phyloP scores from a whole-genome alignment of 2,329 filamentous ascomycete genomes.

The Periconia digitata region DNA sequence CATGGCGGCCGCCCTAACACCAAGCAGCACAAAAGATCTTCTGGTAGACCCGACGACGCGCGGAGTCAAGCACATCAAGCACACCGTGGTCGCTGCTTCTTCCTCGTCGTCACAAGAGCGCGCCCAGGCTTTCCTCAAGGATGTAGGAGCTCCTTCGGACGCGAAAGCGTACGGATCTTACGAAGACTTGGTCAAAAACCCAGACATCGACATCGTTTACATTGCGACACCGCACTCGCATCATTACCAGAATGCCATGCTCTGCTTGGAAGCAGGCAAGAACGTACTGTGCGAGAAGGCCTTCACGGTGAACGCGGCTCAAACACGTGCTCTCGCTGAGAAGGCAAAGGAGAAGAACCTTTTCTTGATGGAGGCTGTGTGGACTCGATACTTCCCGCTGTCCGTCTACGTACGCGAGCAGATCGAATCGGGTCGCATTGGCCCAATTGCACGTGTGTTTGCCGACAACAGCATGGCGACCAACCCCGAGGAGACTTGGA shows the following conservation, averaged over 20 bases:
- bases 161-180: constrained; percentile 80
- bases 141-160: constrained; percentile 66
- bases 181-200: constrained; percentile 75
- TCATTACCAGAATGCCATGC: constrained; percentile 87
- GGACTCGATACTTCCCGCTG: constrained; percentile 86
- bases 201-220: constrained; percentile 82
- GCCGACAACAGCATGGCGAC: constrained; percentile 63
- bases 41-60: constrained; percentile 71
- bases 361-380: constrained; percentile 65
- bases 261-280: constrained; percentile 82
- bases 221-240: constrained; percentile 89
- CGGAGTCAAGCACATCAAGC: constrained; percentile 70
- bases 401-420: constrained; percentile 74
- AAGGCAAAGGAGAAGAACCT: constrained; percentile 69
- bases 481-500: constrained; percentile 60
- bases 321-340: constrained; percentile 71
- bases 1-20: constrained; percentile 9
- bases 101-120: constrained; percentile 73
- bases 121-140: constrained; percentile 72
- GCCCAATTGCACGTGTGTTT: constrained; percentile 58
- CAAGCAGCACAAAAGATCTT: constrained; percentile 66
- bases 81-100: constrained; percentile 77
- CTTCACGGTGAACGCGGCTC: constrained; percentile 79
- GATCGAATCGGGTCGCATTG: constrained; percentile 56
- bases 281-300: constrained; percentile 90